Evolutionary conservation across 805 yeast species (phyloP).

Genomic region (Suhomyces pyralidae): DNA sequence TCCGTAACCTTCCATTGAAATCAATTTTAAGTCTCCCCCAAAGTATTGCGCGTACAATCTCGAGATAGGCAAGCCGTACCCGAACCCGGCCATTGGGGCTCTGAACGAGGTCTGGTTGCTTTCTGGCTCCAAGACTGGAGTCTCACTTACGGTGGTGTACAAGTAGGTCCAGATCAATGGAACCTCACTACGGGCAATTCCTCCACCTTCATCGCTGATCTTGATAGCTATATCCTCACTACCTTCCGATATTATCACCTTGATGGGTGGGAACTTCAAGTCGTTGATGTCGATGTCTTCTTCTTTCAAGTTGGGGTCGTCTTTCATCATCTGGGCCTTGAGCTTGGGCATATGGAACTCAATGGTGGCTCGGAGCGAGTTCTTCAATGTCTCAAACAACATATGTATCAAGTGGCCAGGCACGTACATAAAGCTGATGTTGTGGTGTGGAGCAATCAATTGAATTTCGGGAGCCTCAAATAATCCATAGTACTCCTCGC

Average conservation of each 20-base stretch:
- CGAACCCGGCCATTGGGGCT: slow-evolving; percentile 94
- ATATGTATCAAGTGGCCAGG: slow-evolving; percentile 92
- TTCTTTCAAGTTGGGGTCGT: slow-evolving; percentile 38
- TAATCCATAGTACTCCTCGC: slow-evolving; percentile 87
- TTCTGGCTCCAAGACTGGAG: slow-evolving; percentile 63
- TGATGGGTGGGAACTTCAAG: slow-evolving; percentile 75
- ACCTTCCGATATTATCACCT: slow-evolving; percentile 84
- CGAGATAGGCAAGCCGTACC: slow-evolving; percentile 86
- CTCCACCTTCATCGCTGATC: slow-evolving; percentile 92
- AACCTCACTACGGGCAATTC: slow-evolving; percentile 78
- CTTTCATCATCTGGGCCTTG: slow-evolving; percentile 33
- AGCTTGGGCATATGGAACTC: slow-evolving; percentile 65
- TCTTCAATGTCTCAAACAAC: slow-evolving; percentile 84
- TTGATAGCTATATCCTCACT: slow-evolving; percentile 88
- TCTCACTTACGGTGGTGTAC: slow-evolving; percentile 79
- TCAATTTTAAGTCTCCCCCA: slow-evolving; percentile 84
- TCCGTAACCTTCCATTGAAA: slow-evolving; percentile 92
- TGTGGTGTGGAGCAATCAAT: slow-evolving; percentile 69
- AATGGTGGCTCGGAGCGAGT: slow-evolving; percentile 84
- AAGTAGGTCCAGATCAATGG: slow-evolving; percentile 89
- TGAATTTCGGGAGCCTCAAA: slow-evolving; percentile 84
- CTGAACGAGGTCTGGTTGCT: slow-evolving; percentile 60
- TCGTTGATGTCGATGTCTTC: slow-evolving; percentile 53
- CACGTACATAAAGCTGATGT: slow-evolving; percentile 79
- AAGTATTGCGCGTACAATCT: slow-evolving; percentile 84